phyloP scores from a whole-genome alignment of 805 yeast species.

The Barnettozyma sucrosica region DNA sequence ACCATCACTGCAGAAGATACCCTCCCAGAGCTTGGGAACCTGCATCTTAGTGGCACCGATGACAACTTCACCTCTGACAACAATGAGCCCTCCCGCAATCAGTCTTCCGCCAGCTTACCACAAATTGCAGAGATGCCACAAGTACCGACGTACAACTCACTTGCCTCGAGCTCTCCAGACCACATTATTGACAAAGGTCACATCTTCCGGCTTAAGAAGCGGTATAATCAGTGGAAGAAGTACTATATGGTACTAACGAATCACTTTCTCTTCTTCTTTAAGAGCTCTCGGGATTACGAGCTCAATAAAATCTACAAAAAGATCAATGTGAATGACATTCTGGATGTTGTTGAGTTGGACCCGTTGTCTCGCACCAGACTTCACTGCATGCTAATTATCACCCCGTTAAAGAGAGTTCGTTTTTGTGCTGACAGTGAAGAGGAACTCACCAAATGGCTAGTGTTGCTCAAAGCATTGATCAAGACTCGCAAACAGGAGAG shows the following conservation, averaged over 20 bases:
- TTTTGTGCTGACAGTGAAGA: conserved; percentile 41
- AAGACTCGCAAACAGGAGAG: conserved; percentile 20
- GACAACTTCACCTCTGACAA: conserved; percentile 23
- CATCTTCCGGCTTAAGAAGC: conserved; percentile 34
- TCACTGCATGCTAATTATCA: conserved; percentile 43
- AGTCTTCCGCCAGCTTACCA: conserved; percentile 6
- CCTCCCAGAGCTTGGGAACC: background rate
- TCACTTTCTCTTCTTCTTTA: conserved; percentile 36
- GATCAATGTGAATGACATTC: conserved; percentile 31
- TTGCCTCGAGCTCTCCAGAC: conserved; percentile 25
- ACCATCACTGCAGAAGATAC: background rate
- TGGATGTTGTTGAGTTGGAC: conserved; percentile 47
- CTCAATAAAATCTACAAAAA: conserved; percentile 24
- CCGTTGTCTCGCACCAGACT: conserved; percentile 37
- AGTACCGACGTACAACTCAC: conserved; percentile 15
- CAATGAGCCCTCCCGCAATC: conserved; percentile 4
- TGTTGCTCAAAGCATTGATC: conserved; percentile 34
- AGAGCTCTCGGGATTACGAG: conserved; percentile 22
- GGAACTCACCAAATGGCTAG: conserved; percentile 44
- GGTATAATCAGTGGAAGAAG: conserved; percentile 44
- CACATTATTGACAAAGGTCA: conserved; percentile 37
- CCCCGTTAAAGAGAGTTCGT: conserved; percentile 38
- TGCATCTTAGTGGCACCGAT: conserved; percentile 22
- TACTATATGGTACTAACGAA: conserved; percentile 40
- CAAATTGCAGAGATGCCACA: conserved; percentile 7